A percentile compares a stretch with the other conserved stretches of the same genome.
phyloP scores from a whole-genome alignment of 257 asterid species.

The Avicennia marina region DNA sequence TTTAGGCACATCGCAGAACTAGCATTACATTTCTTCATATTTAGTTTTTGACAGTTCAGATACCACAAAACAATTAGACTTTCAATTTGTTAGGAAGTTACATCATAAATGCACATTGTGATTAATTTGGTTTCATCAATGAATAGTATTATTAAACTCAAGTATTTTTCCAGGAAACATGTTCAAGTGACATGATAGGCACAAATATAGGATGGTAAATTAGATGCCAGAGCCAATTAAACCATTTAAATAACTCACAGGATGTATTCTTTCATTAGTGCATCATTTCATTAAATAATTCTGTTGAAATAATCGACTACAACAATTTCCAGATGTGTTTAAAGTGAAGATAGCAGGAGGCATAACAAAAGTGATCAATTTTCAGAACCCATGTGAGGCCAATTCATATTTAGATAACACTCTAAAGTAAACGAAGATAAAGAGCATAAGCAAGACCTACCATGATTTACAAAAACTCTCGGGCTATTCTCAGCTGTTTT shows the following conservation, averaged over 20 bases:
- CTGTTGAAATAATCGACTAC: too few relatives aligned
- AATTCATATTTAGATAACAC: too few relatives aligned
- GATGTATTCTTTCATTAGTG: too few relatives aligned
- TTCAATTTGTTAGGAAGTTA: not conserved
- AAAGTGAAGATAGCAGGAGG: not conserved
- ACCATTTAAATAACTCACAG: too few relatives aligned
- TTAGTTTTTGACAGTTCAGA: not conserved
- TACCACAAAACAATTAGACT: not conserved
- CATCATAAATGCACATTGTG: not conserved
- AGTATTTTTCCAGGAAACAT: not conserved
- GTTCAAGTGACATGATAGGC: not conserved
- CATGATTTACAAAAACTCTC: slow-evolving; percentile 61
- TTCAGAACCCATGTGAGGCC: not conserved
- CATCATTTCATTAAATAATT: too few relatives aligned
- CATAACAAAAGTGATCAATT: not conserved
- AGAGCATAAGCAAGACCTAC: slow-evolving; percentile 31
- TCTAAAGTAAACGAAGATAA: not conserved
- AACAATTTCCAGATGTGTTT: too few relatives aligned
- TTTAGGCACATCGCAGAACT: too few relatives aligned
- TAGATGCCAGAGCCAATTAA: not conserved
- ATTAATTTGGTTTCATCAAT: not conserved
- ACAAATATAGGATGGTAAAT: too few relatives aligned
- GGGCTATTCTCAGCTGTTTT: slow-evolving; percentile 41
- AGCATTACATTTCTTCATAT: not conserved
- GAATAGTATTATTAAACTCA: not conserved